Evolutionary conservation across 352 stramenopile species (phyloP), one percentile per base, ranked within the genome.

Genomic region (Phytophthora boehmeriae): DNA sequence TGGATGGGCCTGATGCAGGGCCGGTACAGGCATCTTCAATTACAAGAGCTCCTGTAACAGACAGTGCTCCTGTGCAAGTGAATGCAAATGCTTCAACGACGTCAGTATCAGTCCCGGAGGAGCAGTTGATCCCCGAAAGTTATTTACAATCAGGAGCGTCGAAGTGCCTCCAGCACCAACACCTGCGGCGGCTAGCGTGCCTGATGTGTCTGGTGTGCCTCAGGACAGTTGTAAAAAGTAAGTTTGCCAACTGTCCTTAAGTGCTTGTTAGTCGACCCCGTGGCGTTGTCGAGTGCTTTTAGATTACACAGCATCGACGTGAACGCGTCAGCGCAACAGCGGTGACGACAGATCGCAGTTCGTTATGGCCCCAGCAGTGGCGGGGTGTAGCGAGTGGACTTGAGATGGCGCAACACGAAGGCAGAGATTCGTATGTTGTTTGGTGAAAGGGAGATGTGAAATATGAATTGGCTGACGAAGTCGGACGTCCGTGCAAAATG

Each of bases 381-480:
- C 47, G 10, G 48, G 41, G 34, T 19, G 46, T 60, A 72, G 64
- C 45, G 46, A 65, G 50, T 54, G 34, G 34, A 49, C 44, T 50
- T 35, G 48, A 43, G 49, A 60, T 56, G 53, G 45, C 58, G 53
- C 42, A 68, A 53, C 45, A 50, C 47, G 61, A 64, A 60, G 38
- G 48, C 64, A 45, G 45, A 35, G 44, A 49, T 66, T 61, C 44
- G 59, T 73, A 50, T 75, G 57, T 75, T 75, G 64, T 75, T 71
- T 68, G 51, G 54, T 66, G 65, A 51, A 39, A 68, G 38, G 51
- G 57, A 57, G 41, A 66, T 74, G 69, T 77, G 69, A 77, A 77
- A 74, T 74, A 75, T 66, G 65, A 77, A 72, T 64, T 68, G 64
- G 57, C 59, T 71, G 59, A 49, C 32, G 28, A 17, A 59, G 34